Evolutionary conservation across 129 eudicot genomes (phyloP), one percentile per base, ranked within the genome.

Genomic region (Heracleum sosnowskyi): DNA sequence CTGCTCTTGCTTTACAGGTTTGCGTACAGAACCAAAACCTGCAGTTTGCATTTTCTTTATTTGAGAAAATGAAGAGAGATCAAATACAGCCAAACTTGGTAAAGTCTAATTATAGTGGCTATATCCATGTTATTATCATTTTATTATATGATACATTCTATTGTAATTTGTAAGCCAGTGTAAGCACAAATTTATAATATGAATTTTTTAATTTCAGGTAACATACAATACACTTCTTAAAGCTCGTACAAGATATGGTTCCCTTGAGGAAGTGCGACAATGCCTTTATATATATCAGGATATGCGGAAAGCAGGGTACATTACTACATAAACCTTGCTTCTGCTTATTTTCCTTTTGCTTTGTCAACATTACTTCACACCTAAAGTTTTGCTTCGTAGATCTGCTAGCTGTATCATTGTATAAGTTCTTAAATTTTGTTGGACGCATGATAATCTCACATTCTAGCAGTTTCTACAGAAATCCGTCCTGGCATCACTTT

Each of bases 231-330:
- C 96, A 18, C 90, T 95, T 81, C 91, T 95, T 35, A 87, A 96
- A 85, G 98, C 98, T 64, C 97, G 94, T 47, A 85, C 83, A 57
- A 85, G 81, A 84, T 91, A 95, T 40, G 97, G 98, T 75, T 95
- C 98, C 51, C 66, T 90, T 49, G 81, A 83, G 64, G 91, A 91
- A 87, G 94, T 95, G 78, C 97, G 90, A 76, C 96, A 95, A 85
- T 95, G 97, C 86, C 84, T 95, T 22, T 88, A 87, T 55, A 76
- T 95, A 75, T 95, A 95, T 80, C 96, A 88, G 82, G 91, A 91
- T 57, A 95, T 95, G 98, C 96, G 98, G 76, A 95, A 86, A 88
- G 90, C 97, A 78, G 98, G 98, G 97, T 95, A 85, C 18, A 79
- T 1, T 62, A 62, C 62, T 33, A 35, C 37, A 42, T 49, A 66